Conservation (phyloP, 805 yeast genomes). For the Candida suzukii region DNA sequence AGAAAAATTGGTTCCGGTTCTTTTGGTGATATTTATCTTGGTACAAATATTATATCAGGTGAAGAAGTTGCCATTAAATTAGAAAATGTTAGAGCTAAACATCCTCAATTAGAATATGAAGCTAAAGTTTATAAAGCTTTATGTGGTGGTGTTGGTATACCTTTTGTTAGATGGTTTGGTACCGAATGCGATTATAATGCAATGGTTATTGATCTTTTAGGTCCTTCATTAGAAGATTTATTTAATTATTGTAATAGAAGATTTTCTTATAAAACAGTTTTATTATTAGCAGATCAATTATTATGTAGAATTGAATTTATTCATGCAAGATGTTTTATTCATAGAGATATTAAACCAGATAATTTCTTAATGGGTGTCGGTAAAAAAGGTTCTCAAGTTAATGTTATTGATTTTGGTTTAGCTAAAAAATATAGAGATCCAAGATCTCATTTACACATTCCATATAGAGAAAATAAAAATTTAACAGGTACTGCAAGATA, state of each 20-base stretch:
- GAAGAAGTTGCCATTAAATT: conserved; percentile 97
- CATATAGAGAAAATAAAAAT: conserved; percentile 93
- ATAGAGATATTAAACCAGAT: conserved; percentile 79
- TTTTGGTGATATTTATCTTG: conserved; percentile 92
- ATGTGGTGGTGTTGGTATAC: conserved; percentile 96
- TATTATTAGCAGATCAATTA: conserved; percentile 89
- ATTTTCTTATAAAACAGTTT: conserved; percentile 88
- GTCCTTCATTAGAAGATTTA: conserved; percentile 91
- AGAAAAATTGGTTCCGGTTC: conserved; percentile 96
- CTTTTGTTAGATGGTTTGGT: conserved; percentile 95
- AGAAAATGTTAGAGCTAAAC: conserved; percentile 84
- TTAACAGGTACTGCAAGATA: conserved; percentile 97
- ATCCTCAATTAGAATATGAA: conserved; percentile 95
- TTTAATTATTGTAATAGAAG: conserved; percentile 94
- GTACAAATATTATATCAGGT: conserved; percentile 90
- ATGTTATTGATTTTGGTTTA: conserved; percentile 89
- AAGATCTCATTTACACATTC: conserved; percentile 88
- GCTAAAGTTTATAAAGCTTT: conserved; percentile 92
- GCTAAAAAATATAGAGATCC: conserved; percentile 94
- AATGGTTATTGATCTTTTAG: conserved; percentile 91
- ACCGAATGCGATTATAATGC: conserved; percentile 95
- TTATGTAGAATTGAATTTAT: conserved; percentile 91
- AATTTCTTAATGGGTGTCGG: conserved; percentile 87
- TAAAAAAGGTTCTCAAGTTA: conserved; percentile 89
- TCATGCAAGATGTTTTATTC: conserved; percentile 89